Percentiles rank a stretch among this genome's conserved stretches.
Evolutionary conservation across 768 basidiomycete genomes (phyloP).

Genomic region (Lyophyllum shimeji): DNA sequence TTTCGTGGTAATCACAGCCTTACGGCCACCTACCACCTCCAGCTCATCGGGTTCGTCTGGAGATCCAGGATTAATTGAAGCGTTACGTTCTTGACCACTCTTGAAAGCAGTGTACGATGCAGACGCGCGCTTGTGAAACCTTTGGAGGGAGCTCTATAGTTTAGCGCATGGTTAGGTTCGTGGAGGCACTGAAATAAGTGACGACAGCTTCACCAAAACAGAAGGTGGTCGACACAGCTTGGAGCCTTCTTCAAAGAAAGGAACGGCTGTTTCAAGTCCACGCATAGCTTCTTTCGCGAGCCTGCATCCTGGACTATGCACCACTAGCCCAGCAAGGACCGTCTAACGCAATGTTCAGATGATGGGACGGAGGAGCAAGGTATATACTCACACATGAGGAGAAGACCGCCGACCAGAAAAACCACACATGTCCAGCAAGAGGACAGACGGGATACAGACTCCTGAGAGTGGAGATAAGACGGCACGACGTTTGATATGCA

Average conservation of each 20-base stretch:
- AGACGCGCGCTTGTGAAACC: conserved; percentile 35
- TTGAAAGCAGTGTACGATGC: conserved; percentile 27
- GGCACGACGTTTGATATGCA: conserved; percentile 41
- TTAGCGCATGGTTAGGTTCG: neutral
- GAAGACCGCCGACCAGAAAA: conserved; percentile 51
- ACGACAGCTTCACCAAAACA: conserved; percentile 28
- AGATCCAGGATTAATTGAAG: conserved; percentile 1
- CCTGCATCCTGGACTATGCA: conserved; percentile 44
- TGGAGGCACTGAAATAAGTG: neutral
- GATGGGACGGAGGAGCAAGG: neutral
- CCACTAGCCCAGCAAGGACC: conserved; percentile 44
- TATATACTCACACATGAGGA: conserved; percentile 43
- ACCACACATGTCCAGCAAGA: conserved; percentile 38
- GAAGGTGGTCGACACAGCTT: conserved; percentile 33
- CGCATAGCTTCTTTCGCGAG: conserved; percentile 38
- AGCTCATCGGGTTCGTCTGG: conserved; percentile 31
- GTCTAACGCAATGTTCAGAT: conserved; percentile 28
- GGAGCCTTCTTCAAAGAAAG: conserved; percentile 45
- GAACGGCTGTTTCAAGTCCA: conserved; percentile 35
- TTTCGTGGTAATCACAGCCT: conserved; percentile 30
- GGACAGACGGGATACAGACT: conserved; percentile 37
- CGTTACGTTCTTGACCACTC: conserved; percentile 18
- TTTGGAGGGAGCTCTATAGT: conserved; percentile 35
- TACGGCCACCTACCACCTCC: conserved; percentile 38
- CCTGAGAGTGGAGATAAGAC: conserved; percentile 39